These are phyloP conservation scores for Astragalus glycyphyllos DNA, from an alignment of 306 rosid species.

Conservation along the genomic window DNA sequence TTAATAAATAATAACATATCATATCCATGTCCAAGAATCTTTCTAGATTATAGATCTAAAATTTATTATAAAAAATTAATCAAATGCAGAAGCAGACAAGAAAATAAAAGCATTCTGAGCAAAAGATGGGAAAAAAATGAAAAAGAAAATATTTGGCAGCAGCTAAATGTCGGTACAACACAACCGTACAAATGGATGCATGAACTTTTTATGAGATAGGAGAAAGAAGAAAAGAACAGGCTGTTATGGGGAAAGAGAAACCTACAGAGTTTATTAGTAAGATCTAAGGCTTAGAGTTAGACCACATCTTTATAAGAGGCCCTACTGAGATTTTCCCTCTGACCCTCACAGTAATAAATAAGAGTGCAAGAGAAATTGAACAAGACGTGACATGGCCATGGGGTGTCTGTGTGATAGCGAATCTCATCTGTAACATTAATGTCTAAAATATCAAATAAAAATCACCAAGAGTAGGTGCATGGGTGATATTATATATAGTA, in stretches of 20 bases:
- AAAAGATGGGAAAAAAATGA: not conserved
- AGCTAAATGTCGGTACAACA: conserved; percentile 52
- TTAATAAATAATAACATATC: too few relatives aligned
- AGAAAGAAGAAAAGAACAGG: conserved; percentile 31
- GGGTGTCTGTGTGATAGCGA: conserved; percentile 31
- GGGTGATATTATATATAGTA: not conserved
- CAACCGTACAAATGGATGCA: conserved; percentile 50
- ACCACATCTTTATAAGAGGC: conserved; percentile 47
- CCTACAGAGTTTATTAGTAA: conserved; percentile 1
- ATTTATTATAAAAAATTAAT: not conserved
- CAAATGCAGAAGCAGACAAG: not conserved
- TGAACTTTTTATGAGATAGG: not conserved
- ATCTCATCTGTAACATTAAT: conserved; percentile 46
- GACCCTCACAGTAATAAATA: conserved; percentile 47
- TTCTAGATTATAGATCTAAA: not conserved
- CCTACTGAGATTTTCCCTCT: conserved; percentile 52
- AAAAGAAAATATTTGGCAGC: conserved; percentile 38
- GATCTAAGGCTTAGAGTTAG: conserved; percentile 39
- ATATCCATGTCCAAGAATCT: not conserved
- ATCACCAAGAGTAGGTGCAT: not conserved
- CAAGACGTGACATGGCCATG: conserved; percentile 38
- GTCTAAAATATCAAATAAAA: conserved; percentile 37
- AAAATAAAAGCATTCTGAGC: not conserved
- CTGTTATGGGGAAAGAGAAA: conserved; percentile 35
- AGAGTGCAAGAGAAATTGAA: conserved; percentile 4